These are phyloP conservation scores for Giardia duodenalis DNA, from an alignment of 208 protist species.

Conservation along the genomic window DNA sequence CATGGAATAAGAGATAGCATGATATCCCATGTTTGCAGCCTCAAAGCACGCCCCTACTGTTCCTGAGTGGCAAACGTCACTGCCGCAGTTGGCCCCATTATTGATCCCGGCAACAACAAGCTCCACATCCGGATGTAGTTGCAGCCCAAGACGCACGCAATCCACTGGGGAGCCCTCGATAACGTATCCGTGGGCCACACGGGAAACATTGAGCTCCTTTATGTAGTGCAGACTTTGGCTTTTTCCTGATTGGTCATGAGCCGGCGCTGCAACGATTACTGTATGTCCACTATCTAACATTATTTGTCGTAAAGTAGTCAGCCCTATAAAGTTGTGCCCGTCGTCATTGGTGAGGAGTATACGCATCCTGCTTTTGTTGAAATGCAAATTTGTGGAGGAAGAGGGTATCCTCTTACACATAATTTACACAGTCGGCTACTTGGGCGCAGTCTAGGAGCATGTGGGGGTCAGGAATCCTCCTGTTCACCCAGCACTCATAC, in stretches of 20 bases:
- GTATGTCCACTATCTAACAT: neutral
- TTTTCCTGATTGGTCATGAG: neutral
- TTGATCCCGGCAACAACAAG: neutral
- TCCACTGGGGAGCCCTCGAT: neutral
- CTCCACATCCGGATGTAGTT: neutral
- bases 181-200: neutral
- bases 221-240: neutral
- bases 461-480: too few species aligned
- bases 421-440: too few species aligned
- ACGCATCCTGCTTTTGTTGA: too few species aligned
- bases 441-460: too few species aligned
- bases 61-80: neutral
- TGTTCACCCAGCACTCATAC: too few species aligned
- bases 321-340: neutral
- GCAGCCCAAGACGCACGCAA: neutral
- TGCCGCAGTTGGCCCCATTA: neutral
- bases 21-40: neutral
- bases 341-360: neutral
- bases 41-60: neutral
- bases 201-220: neutral
- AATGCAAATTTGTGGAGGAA: too few species aligned
- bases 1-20: neutral
- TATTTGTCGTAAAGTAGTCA: neutral
- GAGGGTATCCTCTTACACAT: too few species aligned
- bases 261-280: neutral